phyloP scores from a whole-genome alignment of 108 stramenopile genomes.

The Cyclotella choctawhatcheeana region DNA sequence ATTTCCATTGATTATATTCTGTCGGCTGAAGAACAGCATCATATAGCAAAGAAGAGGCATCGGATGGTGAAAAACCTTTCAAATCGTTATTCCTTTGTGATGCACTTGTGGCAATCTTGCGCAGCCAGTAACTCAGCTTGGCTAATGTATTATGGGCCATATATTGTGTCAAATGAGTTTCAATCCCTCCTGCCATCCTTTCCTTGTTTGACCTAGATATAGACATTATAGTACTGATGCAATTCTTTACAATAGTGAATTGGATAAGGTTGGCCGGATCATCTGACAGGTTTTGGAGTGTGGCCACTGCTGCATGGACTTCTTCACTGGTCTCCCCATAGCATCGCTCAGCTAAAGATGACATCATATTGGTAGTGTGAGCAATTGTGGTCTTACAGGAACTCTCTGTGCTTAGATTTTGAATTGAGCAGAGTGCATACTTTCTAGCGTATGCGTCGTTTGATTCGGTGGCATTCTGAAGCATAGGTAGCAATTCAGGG shows the following conservation, averaged over 20 bases:
- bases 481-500: conserved; percentile 55
- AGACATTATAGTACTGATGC: conserved; percentile 75
- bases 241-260: conserved; percentile 82
- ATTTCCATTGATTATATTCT: conserved; percentile 27
- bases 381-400: conserved; percentile 75
- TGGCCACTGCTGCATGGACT: conserved; percentile 63
- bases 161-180: conserved; percentile 36
- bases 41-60: conserved; percentile 1
- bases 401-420: conserved; percentile 82
- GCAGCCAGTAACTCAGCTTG: conserved; percentile 50
- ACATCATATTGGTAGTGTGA: conserved; percentile 56
- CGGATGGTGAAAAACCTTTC: not conserved
- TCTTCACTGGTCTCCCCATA: conserved; percentile 40
- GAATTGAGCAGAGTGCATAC: conserved; percentile 75
- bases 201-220: conserved; percentile 41
- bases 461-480: conserved; percentile 67
- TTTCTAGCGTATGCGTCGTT: conserved; percentile 56
- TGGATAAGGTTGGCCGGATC: conserved; percentile 88
- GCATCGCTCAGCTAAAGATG: conserved; percentile 54
- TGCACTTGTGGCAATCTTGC: conserved; percentile 51
- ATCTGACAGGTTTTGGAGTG: conserved; percentile 79
- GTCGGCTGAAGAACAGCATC: conserved; percentile 24
- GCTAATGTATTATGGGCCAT: conserved; percentile 54
- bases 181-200: conserved; percentile 51
- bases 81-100: conserved; percentile 27